Conservation (phyloP, 768 basidiomycete genomes). For the Lanmaoa pseudosensibilis region DNA sequence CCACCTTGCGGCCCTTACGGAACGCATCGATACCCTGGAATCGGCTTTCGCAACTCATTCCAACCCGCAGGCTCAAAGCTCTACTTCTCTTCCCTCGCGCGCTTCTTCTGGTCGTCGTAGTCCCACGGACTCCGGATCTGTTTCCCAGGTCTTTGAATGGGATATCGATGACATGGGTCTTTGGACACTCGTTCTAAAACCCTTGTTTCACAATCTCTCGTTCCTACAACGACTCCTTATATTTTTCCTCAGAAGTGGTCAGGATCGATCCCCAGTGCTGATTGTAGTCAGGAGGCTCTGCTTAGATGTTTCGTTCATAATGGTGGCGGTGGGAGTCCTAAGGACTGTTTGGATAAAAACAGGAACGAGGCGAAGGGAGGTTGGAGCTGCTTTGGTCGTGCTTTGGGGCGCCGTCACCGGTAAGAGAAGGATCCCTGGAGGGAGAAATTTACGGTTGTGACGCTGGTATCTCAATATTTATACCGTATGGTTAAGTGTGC, state of each 20-base stretch:
- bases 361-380: constrained; percentile 67
- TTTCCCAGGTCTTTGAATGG: constrained; percentile 44
- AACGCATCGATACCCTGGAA: constrained; percentile 76
- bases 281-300: constrained; percentile 72
- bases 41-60: constrained; percentile 32
- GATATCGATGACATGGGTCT: constrained; percentile 81
- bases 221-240: constrained; percentile 48
- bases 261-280: constrained; percentile 62
- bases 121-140: constrained; percentile 35
- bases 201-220: constrained; percentile 53
- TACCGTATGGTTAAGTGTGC: constrained; percentile 6
- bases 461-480: constrained; percentile 8
- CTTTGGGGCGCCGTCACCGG: constrained; percentile 75
- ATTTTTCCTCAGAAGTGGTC: constrained; percentile 57
- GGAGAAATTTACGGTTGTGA: constrained; percentile 23
- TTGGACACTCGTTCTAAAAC: constrained; percentile 74
- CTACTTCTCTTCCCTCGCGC: constrained; percentile 43
- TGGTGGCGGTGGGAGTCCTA: constrained; percentile 60
- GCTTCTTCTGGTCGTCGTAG: constrained; percentile 44
- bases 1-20: constrained; percentile 77
- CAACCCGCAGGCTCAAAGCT: constrained; percentile 37
- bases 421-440: constrained; percentile 51
- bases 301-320: constrained; percentile 74
- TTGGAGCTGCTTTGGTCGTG: constrained; percentile 59
- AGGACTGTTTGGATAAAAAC: constrained; percentile 66